Evolutionary conservation across 257 asterid species (phyloP), one percentile per base, ranked within the genome.

Genomic region (Eucommia ulmoides): DNA sequence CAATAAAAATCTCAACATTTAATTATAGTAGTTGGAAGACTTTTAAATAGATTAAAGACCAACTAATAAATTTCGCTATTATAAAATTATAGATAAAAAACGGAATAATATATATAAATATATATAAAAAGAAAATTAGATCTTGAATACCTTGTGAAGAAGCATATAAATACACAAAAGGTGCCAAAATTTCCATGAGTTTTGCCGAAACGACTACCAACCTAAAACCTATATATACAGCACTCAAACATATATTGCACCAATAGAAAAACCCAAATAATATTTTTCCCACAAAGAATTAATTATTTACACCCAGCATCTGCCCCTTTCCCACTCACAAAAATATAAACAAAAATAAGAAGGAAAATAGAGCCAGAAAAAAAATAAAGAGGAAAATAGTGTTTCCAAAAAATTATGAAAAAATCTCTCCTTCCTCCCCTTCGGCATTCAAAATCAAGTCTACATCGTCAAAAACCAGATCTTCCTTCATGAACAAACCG

Each of bases 361-460:
- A 29, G 12, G 12, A 29, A 5, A 12, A 29, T 29, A 29, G 8
- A 29, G 12, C 12, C 8, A 29, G 38, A 7, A 29, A 7, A 29
- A 12, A 12, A 29, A 12, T 12, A 29, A n/a, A n/a, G n/a, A n/a
- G n/a, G n/a, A n/a, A n/a, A n/a, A n/a, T n/a, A n/a, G n/a, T n/a
- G n/a, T 26, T 26, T 26, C 1, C 16, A 2, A 15, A 35, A 3
- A 6, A 21, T 52, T 55, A 64, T 0, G 11, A 50, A n/a, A 70
- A 44, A 24, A 79, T 85, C 59, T 82, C 94, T 8, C 88, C 93
- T 50, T 82, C 85, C 61, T 79, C 96, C 22, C 60, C 35, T 8
- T 65, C 70, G 7, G 25, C 65, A 21, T 26, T 48, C 60, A 73
- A 49, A 50, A 22, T 12, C 6, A 54, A 24, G 19, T 64, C 76